These are phyloP conservation scores for Phytophthora nicotianae DNA, from an alignment of 352 stramenopile genomes.

Conservation along the genomic window DNA sequence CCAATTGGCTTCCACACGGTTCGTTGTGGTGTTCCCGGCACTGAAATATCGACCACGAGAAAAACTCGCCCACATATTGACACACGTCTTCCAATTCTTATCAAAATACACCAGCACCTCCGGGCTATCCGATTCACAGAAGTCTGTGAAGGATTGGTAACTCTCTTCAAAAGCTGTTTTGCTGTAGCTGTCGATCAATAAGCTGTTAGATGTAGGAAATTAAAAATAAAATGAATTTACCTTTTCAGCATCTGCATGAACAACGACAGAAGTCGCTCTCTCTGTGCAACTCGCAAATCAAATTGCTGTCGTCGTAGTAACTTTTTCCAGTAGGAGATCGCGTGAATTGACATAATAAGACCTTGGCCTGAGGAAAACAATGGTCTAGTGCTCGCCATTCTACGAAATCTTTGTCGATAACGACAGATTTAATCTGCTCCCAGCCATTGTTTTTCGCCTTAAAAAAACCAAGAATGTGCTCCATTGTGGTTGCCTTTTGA, in stretches of 20 bases:
- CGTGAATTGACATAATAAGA: constrained; percentile 12
- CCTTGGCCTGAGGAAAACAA: constrained; percentile 3
- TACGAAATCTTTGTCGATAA: constrained; percentile 14
- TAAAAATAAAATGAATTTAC: neutral
- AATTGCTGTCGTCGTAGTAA: neutral
- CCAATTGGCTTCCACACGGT: constrained; percentile 29
- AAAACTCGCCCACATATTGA: neutral
- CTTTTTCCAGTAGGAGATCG: constrained; percentile 11
- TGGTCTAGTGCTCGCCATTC: neutral
- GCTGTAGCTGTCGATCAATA: neutral
- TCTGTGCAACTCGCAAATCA: neutral
- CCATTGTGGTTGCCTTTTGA: constrained; percentile 17
- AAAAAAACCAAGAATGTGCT: constrained; percentile 20
- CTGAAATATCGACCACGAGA: constrained; percentile 13
- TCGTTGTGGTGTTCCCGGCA: constrained; percentile 28
- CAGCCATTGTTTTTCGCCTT: constrained; percentile 19
- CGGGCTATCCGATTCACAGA: neutral
- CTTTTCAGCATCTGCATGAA: neutral
- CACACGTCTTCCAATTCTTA: neutral
- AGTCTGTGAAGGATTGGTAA: neutral
- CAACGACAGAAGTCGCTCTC: neutral
- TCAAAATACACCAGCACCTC: neutral
- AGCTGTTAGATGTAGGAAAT: neutral
- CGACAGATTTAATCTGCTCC: constrained; percentile 1
- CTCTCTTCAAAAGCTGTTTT: neutral